Evolutionary conservation across 345 rosid genomes (phyloP).

Genomic region (Eucalyptus regnans): DNA sequence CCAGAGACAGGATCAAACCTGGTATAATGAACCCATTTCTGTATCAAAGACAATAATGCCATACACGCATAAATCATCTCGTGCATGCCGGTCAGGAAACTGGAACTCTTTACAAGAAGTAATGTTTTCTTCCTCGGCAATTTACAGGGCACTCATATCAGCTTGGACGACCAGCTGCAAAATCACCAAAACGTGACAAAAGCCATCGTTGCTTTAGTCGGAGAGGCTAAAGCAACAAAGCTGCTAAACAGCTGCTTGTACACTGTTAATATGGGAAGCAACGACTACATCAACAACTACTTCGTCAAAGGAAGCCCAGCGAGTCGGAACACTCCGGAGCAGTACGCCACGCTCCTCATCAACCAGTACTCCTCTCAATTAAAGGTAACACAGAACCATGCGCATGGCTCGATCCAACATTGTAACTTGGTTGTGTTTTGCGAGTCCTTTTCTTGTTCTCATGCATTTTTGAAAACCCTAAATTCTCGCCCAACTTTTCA

Average conservation of each 20-base stretch:
- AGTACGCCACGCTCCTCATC: conserved; percentile 6
- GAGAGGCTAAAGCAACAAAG: not conserved
- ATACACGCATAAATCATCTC: not conserved
- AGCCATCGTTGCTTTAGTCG: not conserved
- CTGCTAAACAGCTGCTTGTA: conserved; percentile 18
- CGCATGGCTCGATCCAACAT: not conserved
- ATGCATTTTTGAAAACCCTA: not conserved
- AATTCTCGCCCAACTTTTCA: not conserved
- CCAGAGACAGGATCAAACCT: conserved; percentile 10
- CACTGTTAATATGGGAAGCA: conserved; percentile 18
- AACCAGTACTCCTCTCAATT: conserved; percentile 2
- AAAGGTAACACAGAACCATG: not conserved
- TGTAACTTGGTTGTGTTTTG: not conserved
- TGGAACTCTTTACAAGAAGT: not conserved
- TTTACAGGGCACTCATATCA: conserved; percentile 32
- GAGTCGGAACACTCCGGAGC: not conserved
- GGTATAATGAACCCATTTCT: not conserved
- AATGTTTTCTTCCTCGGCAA: not conserved
- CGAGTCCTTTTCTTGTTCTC: not conserved
- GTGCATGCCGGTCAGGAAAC: not conserved
- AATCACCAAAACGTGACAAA: conserved; percentile 6
- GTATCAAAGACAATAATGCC: not conserved
- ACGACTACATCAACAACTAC: conserved; percentile 35
- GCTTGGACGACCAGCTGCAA: conserved; percentile 24
- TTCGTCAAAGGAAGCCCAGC: conserved; percentile 3